phyloP scores from a whole-genome alignment of 257 asterid species.

The Solanum chaucha region DNA sequence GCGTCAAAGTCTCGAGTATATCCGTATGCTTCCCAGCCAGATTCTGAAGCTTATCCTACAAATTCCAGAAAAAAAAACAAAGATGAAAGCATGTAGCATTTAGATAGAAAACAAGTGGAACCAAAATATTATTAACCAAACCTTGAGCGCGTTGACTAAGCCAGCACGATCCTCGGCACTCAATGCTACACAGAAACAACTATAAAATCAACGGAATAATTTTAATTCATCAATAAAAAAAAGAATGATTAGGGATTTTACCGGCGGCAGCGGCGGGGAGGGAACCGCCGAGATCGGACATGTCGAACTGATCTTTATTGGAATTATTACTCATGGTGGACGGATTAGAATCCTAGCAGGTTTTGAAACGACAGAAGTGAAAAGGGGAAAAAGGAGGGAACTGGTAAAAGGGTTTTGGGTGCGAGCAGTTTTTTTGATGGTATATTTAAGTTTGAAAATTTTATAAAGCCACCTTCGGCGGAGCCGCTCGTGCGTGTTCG shows the following conservation, averaged over 20 bases:
- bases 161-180: slow-evolving; percentile 77
- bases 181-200: slow-evolving; percentile 40
- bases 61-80: background rate
- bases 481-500: background rate
- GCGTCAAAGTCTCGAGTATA: slow-evolving; percentile 52
- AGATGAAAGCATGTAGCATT: background rate
- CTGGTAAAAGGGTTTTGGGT: background rate
- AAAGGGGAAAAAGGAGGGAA: slow-evolving; percentile 11
- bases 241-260: slow-evolving; percentile 4
- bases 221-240: background rate
- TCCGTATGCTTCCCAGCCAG: slow-evolving; percentile 58
- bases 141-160: slow-evolving; percentile 76
- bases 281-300: slow-evolving; percentile 47
- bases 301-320: slow-evolving; percentile 32
- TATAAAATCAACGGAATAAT: background rate
- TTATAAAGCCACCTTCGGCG: background rate
- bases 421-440: background rate
- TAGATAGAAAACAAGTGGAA: background rate
- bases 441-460: too few relatives aligned
- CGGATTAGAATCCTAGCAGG: background rate
- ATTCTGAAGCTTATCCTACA: slow-evolving; percentile 14
- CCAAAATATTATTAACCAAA: background rate
- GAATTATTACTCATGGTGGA: slow-evolving; percentile 35
- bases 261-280: slow-evolving; percentile 96
- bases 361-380: background rate